Percentiles rank a stretch among this genome's conserved stretches.
These are phyloP conservation scores for carrot (Daucus carota) DNA, from an alignment of 129 eudicot species.

Conservation along the genomic window DH1_v3.0 NC_030383.2:4255001-4255500, in stretches of 20 bases:
- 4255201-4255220: too few relatives aligned
- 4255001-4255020: too few relatives aligned
- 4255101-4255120: too few relatives aligned
- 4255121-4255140: too few relatives aligned
- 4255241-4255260: not conserved
- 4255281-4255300: not conserved
- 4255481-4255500: too few relatives aligned
- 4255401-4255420: constrained; percentile 7
- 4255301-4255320: not conserved
- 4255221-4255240: not conserved
- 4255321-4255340: not conserved
- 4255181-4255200: too few relatives aligned
- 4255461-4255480: constrained; percentile 9
- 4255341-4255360: not conserved
- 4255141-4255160: too few relatives aligned
- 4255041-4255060: too few relatives aligned
- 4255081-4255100: too few relatives aligned
- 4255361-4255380: not conserved
- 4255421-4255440: constrained; percentile 9
- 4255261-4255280: constrained; percentile 12
- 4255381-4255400: not conserved
- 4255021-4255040: too few relatives aligned
- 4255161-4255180: too few relatives aligned
- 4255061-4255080: too few relatives aligned
- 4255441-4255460: constrained; percentile 12